Conservation (phyloP, 164 flowering plant genomes). For the Chimonanthus praecox region DNA sequence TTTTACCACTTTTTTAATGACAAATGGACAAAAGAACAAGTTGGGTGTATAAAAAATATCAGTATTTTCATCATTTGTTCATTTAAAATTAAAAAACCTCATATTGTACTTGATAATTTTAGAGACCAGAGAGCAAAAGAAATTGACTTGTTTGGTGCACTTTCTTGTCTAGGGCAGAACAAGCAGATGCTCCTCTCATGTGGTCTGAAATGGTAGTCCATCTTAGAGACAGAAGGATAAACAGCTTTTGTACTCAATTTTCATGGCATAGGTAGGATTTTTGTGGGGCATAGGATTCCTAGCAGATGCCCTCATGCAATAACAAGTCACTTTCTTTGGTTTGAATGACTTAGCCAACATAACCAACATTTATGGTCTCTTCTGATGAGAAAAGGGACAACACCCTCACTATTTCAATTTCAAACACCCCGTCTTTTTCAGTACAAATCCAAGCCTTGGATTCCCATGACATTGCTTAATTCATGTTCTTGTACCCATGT, state of each 20-base stretch:
- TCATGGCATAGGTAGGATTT: not conserved
- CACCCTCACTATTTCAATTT: not conserved
- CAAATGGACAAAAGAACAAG: too few relatives aligned
- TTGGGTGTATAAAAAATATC: too few relatives aligned
- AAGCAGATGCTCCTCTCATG: not conserved
- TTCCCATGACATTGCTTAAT: too few relatives aligned
- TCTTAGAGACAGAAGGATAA: not conserved
- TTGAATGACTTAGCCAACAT: not conserved
- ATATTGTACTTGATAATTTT: too few relatives aligned
- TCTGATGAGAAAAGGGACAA: not conserved
- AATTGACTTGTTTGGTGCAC: too few relatives aligned
- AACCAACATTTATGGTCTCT: not conserved
- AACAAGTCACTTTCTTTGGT: not conserved
- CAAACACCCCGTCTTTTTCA: not conserved
- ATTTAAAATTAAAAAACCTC: too few relatives aligned
- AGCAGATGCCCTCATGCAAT: not conserved
- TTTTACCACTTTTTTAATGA: too few relatives aligned
- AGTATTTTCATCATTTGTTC: too few relatives aligned
- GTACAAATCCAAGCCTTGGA: not conserved
- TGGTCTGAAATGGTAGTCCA: not conserved
- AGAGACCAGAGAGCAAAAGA: too few relatives aligned
- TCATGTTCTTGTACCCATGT: too few relatives aligned
- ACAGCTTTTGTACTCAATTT: not conserved
- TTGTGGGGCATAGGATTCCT: not conserved
- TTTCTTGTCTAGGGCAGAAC: not conserved